These are phyloP conservation scores for Xylaria sp. DNA, from an alignment of 2,329 filamentous ascomycete species.

Conservation along the genomic window DNA sequence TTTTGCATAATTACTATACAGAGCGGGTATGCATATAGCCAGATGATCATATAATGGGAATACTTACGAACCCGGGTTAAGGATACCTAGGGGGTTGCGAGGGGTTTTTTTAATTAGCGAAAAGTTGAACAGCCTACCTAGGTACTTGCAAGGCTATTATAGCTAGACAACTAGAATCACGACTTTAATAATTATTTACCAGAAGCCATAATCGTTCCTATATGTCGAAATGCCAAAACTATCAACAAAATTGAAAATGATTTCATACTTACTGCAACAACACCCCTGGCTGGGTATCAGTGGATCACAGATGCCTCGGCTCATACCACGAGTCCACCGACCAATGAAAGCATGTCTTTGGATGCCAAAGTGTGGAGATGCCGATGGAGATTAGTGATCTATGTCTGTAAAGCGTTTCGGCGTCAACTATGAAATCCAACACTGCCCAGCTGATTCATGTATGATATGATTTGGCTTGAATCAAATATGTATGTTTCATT, in stretches of 20 bases:
- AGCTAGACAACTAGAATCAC: too few relatives aligned
- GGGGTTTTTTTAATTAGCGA: too few relatives aligned
- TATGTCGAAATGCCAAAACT: too few relatives aligned
- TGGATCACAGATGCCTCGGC: slow-evolving; percentile 11
- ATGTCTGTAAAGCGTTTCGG: not conserved
- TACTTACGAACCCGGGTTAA: too few relatives aligned
- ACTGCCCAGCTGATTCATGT: not conserved
- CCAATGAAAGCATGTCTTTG: not conserved
- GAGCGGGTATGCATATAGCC: slow-evolving; percentile 2
- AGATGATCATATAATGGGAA: not conserved
- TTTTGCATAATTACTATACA: not conserved
- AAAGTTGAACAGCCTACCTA: too few relatives aligned
- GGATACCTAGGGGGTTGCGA: too few relatives aligned
- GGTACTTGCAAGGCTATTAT: too few relatives aligned
- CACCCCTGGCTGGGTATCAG: not conserved
- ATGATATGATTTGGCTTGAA: not conserved
- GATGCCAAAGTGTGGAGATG: not conserved
- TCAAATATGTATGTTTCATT: not conserved
- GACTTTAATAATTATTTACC: too few relatives aligned
- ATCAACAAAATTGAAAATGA: too few relatives aligned
- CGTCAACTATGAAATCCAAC: not conserved
- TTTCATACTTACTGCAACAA: too few relatives aligned
- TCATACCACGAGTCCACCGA: not conserved
- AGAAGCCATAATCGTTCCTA: too few relatives aligned
- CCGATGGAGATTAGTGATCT: slow-evolving; percentile 9